Base-by-base conservation (phyloP, 495 filamentous ascomycete species). In the Annulohypoxylon maeteangense region DNA sequence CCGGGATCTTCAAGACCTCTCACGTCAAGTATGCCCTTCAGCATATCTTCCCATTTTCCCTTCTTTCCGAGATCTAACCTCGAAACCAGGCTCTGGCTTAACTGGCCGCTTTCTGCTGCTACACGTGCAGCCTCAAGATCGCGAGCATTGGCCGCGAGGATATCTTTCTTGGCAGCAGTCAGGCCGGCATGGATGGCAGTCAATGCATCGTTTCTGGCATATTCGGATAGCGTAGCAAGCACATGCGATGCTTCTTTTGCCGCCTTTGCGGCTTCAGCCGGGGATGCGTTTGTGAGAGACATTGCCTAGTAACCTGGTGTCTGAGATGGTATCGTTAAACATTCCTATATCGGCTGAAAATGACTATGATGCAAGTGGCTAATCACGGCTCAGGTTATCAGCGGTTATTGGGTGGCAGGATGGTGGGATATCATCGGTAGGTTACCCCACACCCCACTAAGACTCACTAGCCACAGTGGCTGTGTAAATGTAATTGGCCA, bases 21-120 rank as follows among this genome's bases (percentile, higher is more conserved):
- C 42, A 99, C 96, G 80, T 95, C 92, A 56, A 97, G 78, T 68
- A 99, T 96, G 27, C 95, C 96, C 79, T 96, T 90, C 51, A 99
- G 86, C 95, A 98, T 99, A 72, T 98, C 95, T 72, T 97, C 93
- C 86, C 90, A 99, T 83, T 99, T 98, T 40, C 94, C 93, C 58
- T 87, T 87, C 76, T 91, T 90, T 7, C 89, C 87, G 10, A 99
- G 82, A 72, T 98, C 95, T 57, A 99, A 84, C 69, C 95, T 85
- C 74, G 97, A 95, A n/a, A 98, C 85, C 16, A 99, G 85, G 77
- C 93, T 96, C 71, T 91, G 86, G 73, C 89, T 96, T 22, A 98
- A 79, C 58, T 89, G 81, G 42, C 95, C 95, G 67, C 86, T 85
- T 22, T 87, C 87, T 10, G 90, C 92, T 45, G 92, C 91, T 67